Percentiles rank a stretch among this genome's conserved stretches.
Conservation (phyloP, 176 grass and related monocot species). For the Cenchrus fungigraminus region DNA sequence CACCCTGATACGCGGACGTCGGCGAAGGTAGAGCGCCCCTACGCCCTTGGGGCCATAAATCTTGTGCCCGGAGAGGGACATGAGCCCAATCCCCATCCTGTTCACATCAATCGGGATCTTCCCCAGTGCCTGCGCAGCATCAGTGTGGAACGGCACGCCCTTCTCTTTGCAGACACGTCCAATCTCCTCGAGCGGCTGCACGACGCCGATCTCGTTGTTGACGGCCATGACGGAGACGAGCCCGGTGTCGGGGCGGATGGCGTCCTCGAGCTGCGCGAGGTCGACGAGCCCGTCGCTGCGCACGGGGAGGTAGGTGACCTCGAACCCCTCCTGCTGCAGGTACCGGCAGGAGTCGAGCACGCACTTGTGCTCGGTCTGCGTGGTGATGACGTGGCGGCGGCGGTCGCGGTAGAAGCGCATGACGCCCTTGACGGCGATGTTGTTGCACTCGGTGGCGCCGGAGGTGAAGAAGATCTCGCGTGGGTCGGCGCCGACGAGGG, state of each 20-base stretch:
- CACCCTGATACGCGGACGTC: constrained; percentile 78
- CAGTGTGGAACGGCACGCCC: constrained; percentile 86
- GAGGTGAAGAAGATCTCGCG: constrained; percentile 97
- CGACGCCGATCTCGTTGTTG: constrained; percentile 96
- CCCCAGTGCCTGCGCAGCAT: constrained; percentile 77
- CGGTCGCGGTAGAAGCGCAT: constrained; percentile 82
- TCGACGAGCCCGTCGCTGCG: constrained; percentile 78
- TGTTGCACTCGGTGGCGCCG: constrained; percentile 92
- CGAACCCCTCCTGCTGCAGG: constrained; percentile 86
- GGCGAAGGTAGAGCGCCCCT: constrained; percentile 81
- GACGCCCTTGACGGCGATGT: constrained; percentile 94
- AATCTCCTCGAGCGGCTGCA: constrained; percentile 88
- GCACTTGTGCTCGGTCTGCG: constrained; percentile 97
- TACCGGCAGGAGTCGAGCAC: constrained; percentile 89
- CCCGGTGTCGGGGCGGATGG: constrained; percentile 82
- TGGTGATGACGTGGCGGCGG: constrained; percentile 86
- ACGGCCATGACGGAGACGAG: constrained; percentile 95
- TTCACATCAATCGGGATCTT: constrained; percentile 89
- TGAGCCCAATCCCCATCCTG: constrained; percentile 82
- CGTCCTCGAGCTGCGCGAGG: constrained; percentile 58
- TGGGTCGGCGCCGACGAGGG: constrained; percentile 71
- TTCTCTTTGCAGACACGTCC: constrained; percentile 79
- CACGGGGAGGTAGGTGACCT: constrained; percentile 90
- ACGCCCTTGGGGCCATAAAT: constrained; percentile 97
- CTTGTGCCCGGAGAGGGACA: constrained; percentile 91